A percentile compares a stretch with the other conserved stretches of the same genome.
Conservation (phyloP, 2,329 filamentous ascomycete genomes). For the Curvularia spicifera region DNA sequence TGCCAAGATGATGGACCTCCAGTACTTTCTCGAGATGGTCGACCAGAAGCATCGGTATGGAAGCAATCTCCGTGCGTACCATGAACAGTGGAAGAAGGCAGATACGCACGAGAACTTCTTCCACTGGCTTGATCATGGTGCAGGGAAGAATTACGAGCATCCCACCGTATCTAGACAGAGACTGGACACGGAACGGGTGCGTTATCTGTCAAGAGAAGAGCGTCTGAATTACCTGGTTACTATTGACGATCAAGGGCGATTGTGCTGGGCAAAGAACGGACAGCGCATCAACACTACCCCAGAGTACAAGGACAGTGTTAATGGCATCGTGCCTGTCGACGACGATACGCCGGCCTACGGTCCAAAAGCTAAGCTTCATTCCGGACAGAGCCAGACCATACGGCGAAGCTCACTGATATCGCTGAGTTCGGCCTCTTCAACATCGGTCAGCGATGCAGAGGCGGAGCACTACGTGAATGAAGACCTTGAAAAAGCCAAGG, state of each 20-base stretch:
- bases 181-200: conserved; percentile 78
- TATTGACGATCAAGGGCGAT: conserved; percentile 73
- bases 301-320: conserved; percentile 78
- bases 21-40: conserved; percentile 87
- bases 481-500: conserved; percentile 66
- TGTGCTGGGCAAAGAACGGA: conserved; percentile 89
- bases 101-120: conserved; percentile 88
- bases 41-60: conserved; percentile 88
- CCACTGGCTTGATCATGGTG: conserved; percentile 87
- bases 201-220: conserved; percentile 84
- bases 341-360: conserved; percentile 53
- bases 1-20: conserved; percentile 80
- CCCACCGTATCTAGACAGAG: conserved; percentile 74
- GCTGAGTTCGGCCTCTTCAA: conserved; percentile 44
- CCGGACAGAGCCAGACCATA: conserved; percentile 31
- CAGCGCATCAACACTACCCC: conserved; percentile 76
- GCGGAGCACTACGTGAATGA: conserved; percentile 70
- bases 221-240: conserved; percentile 79
- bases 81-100: conserved; percentile 80
- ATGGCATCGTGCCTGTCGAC: conserved; percentile 60
- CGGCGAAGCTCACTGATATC: conserved; percentile 36
- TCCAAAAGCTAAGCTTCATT: conserved; percentile 33
- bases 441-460: conserved; percentile 63
- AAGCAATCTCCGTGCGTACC: conserved; percentile 79
- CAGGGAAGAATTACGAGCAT: conserved; percentile 73